Evolutionary conservation across 1,284 basidiomycete species (phyloP).

Genomic region (Porodaedalea pini): DNA sequence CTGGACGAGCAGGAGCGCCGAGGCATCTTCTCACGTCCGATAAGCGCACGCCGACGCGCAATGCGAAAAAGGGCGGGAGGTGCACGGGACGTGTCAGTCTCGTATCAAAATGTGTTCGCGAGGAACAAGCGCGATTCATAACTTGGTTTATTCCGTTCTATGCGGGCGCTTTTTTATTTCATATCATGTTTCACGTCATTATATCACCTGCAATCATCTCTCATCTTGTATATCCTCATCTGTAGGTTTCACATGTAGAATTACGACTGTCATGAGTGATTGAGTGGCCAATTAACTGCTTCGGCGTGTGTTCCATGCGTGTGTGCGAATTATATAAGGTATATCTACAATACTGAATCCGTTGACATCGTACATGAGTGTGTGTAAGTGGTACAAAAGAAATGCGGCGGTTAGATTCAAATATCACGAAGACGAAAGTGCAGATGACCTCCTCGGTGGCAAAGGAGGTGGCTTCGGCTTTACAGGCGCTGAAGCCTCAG

Average conservation of each 20-base stretch:
- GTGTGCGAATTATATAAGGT: not conserved
- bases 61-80: constrained; percentile 1
- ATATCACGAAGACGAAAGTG: not conserved
- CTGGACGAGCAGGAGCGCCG: constrained; percentile 45
- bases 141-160: not conserved
- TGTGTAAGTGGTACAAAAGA: constrained; percentile 1
- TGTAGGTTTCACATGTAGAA: not conserved
- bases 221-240: not conserved
- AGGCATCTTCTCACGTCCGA: constrained; percentile 38
- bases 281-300: no score
- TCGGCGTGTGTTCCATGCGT: no score
- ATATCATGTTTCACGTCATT: not conserved
- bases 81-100: not conserved
- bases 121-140: constrained; percentile 13
- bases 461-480: constrained; percentile 17
- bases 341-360: not conserved
- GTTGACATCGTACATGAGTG: constrained; percentile 1
- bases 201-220: constrained; percentile 1
- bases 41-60: constrained; percentile 25
- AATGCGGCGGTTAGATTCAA: not conserved
- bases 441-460: constrained; percentile 14
- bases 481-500: not conserved
- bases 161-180: not conserved
- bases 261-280: not conserved
- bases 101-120: constrained; percentile 8